phyloP scores from a whole-genome alignment of 768 basidiomycete genomes.

The Leccinum obscurum region DNA sequence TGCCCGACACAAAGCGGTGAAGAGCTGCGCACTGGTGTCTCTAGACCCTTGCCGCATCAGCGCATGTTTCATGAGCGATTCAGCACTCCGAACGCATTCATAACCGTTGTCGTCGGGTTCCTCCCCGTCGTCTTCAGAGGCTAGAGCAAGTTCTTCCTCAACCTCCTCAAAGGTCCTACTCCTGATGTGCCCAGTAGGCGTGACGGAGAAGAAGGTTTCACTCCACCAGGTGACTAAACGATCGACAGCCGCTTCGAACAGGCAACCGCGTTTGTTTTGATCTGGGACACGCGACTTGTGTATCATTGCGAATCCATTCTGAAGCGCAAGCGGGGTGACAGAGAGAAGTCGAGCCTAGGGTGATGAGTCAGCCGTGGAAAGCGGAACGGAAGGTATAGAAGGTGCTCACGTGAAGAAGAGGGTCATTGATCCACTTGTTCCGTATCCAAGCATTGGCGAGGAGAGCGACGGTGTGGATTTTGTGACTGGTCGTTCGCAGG shows the following conservation, averaged over 20 bases:
- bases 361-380: constrained; percentile 7
- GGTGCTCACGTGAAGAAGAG: constrained; percentile 71
- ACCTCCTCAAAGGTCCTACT: constrained; percentile 80
- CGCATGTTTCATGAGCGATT: constrained; percentile 93
- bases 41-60: constrained; percentile 77
- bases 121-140: constrained; percentile 36
- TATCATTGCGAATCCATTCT: constrained; percentile 79
- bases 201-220: constrained; percentile 63
- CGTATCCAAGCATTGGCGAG: constrained; percentile 72
- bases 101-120: constrained; percentile 46
- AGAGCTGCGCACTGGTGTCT: constrained; percentile 88
- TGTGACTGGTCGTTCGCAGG: constrained; percentile 79
- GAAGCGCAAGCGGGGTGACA: constrained; percentile 74
- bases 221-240: constrained; percentile 87
- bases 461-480: constrained; percentile 83
- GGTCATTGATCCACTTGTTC: constrained; percentile 84
- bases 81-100: constrained; percentile 71
- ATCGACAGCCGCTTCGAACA: constrained; percentile 81
- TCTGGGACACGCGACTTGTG: constrained; percentile 83
- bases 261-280: constrained; percentile 72
- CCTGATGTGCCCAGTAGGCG: constrained; percentile 64
- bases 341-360: constrained; percentile 85
- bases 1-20: constrained; percentile 85
- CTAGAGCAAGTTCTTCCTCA: constrained; percentile 37
- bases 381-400: not conserved